Percentiles rank a stretch among this genome's conserved stretches.
Conservation (phyloP, 495 filamentous ascomycete species). For the Xeromyces bisporus region DNA sequence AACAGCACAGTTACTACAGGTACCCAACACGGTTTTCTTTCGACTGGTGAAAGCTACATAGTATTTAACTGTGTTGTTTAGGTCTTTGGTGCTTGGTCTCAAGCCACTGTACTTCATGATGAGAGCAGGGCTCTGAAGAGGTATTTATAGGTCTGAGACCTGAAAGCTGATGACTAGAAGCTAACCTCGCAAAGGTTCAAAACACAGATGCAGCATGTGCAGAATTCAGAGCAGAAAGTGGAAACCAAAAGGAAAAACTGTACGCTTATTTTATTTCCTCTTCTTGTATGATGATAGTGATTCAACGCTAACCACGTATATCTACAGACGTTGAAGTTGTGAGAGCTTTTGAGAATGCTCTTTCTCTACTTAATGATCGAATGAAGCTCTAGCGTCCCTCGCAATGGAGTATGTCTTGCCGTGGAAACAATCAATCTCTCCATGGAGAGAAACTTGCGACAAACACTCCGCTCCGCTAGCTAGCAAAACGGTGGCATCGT, state of each 20-base stretch:
- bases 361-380: slow-evolving; percentile 42
- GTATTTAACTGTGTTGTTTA: slow-evolving; percentile 10
- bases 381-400: slow-evolving; percentile 11
- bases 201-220: slow-evolving; percentile 58
- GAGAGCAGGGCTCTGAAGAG: slow-evolving; percentile 52
- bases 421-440: too few species aligned
- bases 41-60: too few species aligned
- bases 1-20: slow-evolving; percentile 44
- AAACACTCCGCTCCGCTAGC: too few species aligned
- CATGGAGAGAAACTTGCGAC: too few species aligned
- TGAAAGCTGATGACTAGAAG: background rate
- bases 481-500: too few species aligned
- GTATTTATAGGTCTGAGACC: slow-evolving; percentile 12
- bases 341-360: slow-evolving; percentile 61
- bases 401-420: too few species aligned
- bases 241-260: slow-evolving; percentile 59
- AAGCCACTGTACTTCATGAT: slow-evolving; percentile 47
- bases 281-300: background rate
- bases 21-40: too few species aligned
- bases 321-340: slow-evolving; percentile 54
- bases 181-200: slow-evolving; percentile 36
- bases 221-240: slow-evolving; percentile 46
- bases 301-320: slow-evolving; percentile 1
- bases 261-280: slow-evolving; percentile 18
- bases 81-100: slow-evolving; percentile 57